Base-by-base conservation (phyloP, 805 yeast genomes). In the Zygosaccharomyces siamensis region DNA sequence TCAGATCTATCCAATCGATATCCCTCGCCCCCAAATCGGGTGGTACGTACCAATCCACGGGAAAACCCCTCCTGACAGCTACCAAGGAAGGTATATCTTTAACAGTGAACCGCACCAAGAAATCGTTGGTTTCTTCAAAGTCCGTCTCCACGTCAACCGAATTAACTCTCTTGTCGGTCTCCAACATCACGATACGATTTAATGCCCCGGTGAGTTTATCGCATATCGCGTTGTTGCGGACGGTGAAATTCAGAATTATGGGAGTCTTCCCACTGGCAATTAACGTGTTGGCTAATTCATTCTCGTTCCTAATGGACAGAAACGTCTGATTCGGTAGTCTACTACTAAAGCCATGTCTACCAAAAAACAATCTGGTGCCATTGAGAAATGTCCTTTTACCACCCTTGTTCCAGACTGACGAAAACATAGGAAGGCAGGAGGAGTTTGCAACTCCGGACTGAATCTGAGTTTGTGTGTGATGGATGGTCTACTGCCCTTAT, bases 71-170 rank as follows among this genome's bases (percentile, higher is more conserved):
- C 51, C 77, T 71, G 43, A 87, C 73, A 7, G 84, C 79, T 1
- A 88, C 82, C 3, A 87, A 68, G 0, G 84, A 75, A 2, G 96
- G 96, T 4, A 86, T 72, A 30, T 72, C 69, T 26, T 68, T 70
- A 18, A 82, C 77, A 24, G 75, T 73, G 61, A 83, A 88, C 40
- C 81, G 74, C 39, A 75, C 64, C 64, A 79, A 64, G 48, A 86
- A 67, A 8, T 79, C 86, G 42, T 75, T 73, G 20, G 83, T 81
- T 2, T 77, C 89, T 8, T 75, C 76, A 52, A 79, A 79, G 60
- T 86, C 93, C 30, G 82, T 72, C 58, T 86, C 86, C 14, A 86
- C 76, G 60, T 84, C 89, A 7, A 84, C 93, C 70, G 81, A 70
- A 57, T 80, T 78, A 30, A 86, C 73, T 38, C 67, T 68, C 49